Percentiles rank a stretch among this genome's conserved stretches.
These are phyloP conservation scores for Elaphomyces granulatus DNA, from an alignment of 495 filamentous ascomycete species.

Conservation along the genomic window DNA sequence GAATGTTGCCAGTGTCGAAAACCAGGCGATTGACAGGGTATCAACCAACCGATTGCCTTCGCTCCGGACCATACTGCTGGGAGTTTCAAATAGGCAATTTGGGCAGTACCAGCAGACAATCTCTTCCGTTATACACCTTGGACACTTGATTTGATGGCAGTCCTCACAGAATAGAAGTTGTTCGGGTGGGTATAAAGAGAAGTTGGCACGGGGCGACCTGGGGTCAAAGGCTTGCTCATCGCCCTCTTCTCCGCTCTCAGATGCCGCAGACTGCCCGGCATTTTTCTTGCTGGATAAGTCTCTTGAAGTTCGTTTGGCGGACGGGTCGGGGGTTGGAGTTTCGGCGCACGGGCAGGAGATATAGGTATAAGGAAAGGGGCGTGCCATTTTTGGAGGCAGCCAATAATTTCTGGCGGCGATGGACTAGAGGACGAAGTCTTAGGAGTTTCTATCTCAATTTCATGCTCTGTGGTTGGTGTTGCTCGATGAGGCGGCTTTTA, in stretches of 20 bases:
- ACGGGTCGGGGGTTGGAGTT: constrained; percentile 26
- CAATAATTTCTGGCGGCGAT: too few relatives aligned
- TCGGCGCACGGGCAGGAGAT: constrained; percentile 88
- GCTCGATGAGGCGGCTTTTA: too few relatives aligned
- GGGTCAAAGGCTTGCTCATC: constrained; percentile 80
- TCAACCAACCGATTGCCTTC: constrained; percentile 75
- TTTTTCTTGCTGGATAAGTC: constrained; percentile 27
- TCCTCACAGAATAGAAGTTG: constrained; percentile 92
- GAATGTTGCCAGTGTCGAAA: constrained; percentile 4
- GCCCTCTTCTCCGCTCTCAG: constrained; percentile 37
- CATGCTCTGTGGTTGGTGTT: too few relatives aligned
- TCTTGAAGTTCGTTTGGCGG: constrained; percentile 25
- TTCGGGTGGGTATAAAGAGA: constrained; percentile 84
- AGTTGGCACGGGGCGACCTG: constrained; percentile 66
- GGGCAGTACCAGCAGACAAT: constrained; percentile 90
- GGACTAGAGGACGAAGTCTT: too few relatives aligned
- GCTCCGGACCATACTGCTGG: constrained; percentile 72
- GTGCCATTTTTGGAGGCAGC: constrained; percentile 47
- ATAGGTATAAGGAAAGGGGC: constrained; percentile 74
- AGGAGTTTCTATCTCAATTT: too few relatives aligned
- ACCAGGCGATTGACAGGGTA: too few relatives aligned
- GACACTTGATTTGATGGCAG: constrained; percentile 89
- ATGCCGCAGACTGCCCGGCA: constrained; percentile 17
- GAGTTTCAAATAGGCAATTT: constrained; percentile 90
- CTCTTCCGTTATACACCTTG: constrained; percentile 81